Evolutionary conservation across 2,329 filamentous ascomycete genomes (phyloP).

Genomic region (Fusarium sp.): DNA sequence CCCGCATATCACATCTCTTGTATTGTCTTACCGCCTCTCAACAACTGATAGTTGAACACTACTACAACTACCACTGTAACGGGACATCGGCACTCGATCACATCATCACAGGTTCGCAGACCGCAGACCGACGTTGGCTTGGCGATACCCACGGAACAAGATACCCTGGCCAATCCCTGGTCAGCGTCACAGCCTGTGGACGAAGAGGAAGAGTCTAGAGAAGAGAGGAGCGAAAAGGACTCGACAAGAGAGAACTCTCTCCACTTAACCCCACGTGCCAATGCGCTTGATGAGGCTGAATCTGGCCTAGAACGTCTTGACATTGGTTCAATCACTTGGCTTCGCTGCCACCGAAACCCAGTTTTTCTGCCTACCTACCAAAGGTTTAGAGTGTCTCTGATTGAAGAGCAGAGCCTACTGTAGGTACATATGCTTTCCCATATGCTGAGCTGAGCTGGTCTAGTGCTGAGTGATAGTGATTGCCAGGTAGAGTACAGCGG

Average conservation of each 20-base stretch:
- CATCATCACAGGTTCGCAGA: constrained; percentile 7
- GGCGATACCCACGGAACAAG: constrained; percentile 13
- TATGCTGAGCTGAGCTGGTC: not conserved
- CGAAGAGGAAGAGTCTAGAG: constrained; percentile 4
- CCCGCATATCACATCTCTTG: constrained; percentile 9
- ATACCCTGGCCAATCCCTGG: constrained; percentile 31
- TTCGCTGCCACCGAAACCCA: constrained; percentile 34
- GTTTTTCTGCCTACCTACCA: not conserved
- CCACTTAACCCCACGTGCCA: constrained; percentile 42
- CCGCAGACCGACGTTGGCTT: constrained; percentile 24
- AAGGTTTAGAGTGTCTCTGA: not conserved
- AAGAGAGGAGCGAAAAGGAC: constrained; percentile 6
- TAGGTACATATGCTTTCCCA: constrained; percentile 7
- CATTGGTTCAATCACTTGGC: constrained; percentile 29
- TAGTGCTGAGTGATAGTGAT: constrained; percentile 20
- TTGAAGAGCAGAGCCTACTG: not conserved
- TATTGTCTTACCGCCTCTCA: constrained; percentile 13
- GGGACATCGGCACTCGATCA: constrained; percentile 4
- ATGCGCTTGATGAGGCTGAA: constrained; percentile 43
- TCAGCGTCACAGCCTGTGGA: constrained; percentile 11
- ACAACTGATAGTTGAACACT: not conserved
- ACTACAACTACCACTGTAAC: constrained; percentile 2
- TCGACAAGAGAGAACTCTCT: constrained; percentile 18
- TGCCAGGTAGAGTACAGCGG: not conserved
- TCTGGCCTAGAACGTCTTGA: constrained; percentile 41